A percentile compares a stretch with the other conserved stretches of the same genome.
phyloP scores from a whole-genome alignment of 225 moss, liverwort and hornwort species.

The Marchantia polymorpha region DNA sequence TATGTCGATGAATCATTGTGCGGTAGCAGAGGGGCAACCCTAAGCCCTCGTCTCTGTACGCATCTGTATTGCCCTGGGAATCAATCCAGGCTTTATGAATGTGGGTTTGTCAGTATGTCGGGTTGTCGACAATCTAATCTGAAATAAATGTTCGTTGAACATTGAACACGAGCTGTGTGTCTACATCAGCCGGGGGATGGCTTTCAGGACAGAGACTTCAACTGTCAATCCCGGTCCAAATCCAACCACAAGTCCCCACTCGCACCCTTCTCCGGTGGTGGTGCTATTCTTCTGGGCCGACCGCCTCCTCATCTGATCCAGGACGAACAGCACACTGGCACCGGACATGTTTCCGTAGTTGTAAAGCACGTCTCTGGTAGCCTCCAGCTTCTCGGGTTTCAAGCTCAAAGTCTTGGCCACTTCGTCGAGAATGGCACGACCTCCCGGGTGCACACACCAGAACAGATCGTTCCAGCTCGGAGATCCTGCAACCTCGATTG shows the following conservation, averaged over 20 bases:
- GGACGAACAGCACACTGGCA: not conserved
- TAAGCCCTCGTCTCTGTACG: too few species aligned
- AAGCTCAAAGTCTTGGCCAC: not conserved
- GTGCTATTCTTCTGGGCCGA: not conserved
- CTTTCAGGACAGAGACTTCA: conserved; percentile 1
- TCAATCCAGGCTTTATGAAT: too few species aligned
- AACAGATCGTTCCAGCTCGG: conserved; percentile 18
- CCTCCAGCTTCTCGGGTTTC: conserved; percentile 37
- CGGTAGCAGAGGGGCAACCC: too few species aligned
- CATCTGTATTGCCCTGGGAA: too few species aligned
- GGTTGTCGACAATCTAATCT: too few species aligned
- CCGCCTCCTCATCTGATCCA: not conserved
- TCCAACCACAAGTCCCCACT: not conserved
- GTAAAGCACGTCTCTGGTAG: conserved; percentile 7
- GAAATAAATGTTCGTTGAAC: too few species aligned
- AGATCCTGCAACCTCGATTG: too few species aligned
- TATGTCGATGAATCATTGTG: too few species aligned
- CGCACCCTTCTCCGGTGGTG: conserved; percentile 1
- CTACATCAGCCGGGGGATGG: not conserved
- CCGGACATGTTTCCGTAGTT: not conserved
- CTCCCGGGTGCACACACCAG: conserved; percentile 22
- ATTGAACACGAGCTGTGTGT: too few species aligned
- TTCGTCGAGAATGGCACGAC: conserved; percentile 17
- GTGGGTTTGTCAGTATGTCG: too few species aligned
- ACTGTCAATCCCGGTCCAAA: conserved; percentile 2